phyloP scores from a whole-genome alignment of 148 eudicot species.

The Arbutus unedo region DNA sequence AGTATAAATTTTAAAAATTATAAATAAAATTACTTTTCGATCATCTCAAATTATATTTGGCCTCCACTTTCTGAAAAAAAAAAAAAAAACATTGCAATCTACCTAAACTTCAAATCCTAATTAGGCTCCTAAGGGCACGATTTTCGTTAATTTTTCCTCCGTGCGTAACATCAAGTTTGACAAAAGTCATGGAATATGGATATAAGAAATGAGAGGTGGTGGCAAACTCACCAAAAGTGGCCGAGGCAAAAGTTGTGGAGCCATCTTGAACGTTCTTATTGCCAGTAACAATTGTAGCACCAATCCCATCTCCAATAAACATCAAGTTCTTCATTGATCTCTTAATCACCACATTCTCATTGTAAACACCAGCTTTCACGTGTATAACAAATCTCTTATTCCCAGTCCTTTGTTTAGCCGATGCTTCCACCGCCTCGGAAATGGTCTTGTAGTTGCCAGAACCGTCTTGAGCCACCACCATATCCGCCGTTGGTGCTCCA shows the following conservation, averaged over 20 bases:
- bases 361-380: constrained; percentile 54
- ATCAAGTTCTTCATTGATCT: constrained; percentile 48
- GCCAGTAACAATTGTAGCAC: constrained; percentile 46
- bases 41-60: too few species aligned
- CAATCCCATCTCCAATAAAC: constrained; percentile 71
- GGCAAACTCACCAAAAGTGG: constrained; percentile 32
- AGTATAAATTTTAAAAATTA: too few species aligned
- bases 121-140: too few species aligned
- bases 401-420: constrained; percentile 18
- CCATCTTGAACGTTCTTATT: constrained; percentile 37
- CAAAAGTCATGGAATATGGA: too few species aligned
- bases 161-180: too few species aligned
- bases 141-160: not conserved
- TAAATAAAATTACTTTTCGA: too few species aligned
- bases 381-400: constrained; percentile 42
- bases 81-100: too few species aligned
- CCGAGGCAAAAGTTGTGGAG: constrained; percentile 35
- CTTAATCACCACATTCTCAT: constrained; percentile 47
- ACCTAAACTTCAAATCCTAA: too few species aligned
- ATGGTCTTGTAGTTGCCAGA: constrained; percentile 47
- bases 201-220: not conserved
- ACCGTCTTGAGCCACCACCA: constrained; percentile 38
- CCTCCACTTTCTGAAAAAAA: too few species aligned
- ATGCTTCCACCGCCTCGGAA: constrained; percentile 44
- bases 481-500: not conserved